A percentile compares a stretch with the other conserved stretches of the same genome.
phyloP scores from a whole-genome alignment of 306 rosid species.

The Fagus crenata region DNA sequence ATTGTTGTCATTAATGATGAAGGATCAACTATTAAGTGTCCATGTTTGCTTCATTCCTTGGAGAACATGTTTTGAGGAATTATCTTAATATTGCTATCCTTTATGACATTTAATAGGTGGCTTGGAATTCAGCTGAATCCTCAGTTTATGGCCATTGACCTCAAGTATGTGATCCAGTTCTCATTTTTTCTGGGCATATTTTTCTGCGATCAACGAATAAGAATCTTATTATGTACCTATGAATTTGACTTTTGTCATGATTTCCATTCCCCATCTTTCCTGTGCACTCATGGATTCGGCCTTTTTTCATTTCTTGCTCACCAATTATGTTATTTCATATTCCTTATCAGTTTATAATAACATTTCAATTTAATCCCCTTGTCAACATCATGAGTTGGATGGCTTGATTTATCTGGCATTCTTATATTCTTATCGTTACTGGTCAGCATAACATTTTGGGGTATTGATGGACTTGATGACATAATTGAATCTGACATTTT shows the following conservation, averaged over 20 bases:
- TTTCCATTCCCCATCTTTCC: background rate
- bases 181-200: constrained; percentile 19
- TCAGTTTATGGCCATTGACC: constrained; percentile 83
- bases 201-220: background rate
- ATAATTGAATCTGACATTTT: constrained; percentile 23
- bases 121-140: constrained; percentile 96
- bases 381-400: constrained; percentile 4
- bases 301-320: background rate
- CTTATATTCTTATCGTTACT: background rate
- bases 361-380: constrained; percentile 1
- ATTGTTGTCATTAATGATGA: too few species aligned
- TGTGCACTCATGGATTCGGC: background rate
- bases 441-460: background rate
- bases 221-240: background rate
- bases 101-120: constrained; percentile 66
- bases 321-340: background rate
- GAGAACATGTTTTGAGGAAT: constrained; percentile 21
- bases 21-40: background rate
- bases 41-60: constrained; percentile 24
- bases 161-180: constrained; percentile 73
- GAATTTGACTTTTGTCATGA: background rate
- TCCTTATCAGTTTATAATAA: background rate
- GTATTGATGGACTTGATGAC: constrained; percentile 17
- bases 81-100: constrained; percentile 22
- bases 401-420: constrained; percentile 2